Conservation (phyloP, 371 early-diverging fungal species). For the Mortierella sp. region DNA sequence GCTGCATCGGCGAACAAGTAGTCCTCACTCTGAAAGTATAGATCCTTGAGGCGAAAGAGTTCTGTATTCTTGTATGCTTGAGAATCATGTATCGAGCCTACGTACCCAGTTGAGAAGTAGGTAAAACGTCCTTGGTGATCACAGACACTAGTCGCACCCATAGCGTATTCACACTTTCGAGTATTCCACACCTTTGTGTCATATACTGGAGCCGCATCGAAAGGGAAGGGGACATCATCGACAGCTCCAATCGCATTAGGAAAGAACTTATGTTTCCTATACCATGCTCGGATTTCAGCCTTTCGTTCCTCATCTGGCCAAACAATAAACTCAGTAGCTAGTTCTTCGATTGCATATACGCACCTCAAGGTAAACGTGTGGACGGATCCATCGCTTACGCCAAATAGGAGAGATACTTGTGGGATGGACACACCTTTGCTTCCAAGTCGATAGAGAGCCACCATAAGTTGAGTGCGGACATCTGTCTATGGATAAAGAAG, state of each 20-base stretch:
- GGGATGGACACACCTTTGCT: background rate
- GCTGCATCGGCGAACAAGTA: slow-evolving; percentile 5
- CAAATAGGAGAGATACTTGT: background rate
- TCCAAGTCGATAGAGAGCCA: slow-evolving; percentile 4
- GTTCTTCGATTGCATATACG: slow-evolving; percentile 14
- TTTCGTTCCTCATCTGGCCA: slow-evolving; percentile 20
- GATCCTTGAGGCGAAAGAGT: background rate
- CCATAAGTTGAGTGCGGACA: background rate
- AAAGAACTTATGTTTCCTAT: slow-evolving; percentile 7
- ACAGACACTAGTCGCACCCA: slow-evolving; percentile 15
- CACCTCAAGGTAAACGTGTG: slow-evolving; percentile 13
- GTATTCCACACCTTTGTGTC: slow-evolving; percentile 3
- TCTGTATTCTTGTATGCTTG: background rate
- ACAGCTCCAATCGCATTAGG: slow-evolving; percentile 25
- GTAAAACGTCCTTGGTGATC: slow-evolving; percentile 17
- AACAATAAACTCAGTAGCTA: background rate
- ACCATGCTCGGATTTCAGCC: slow-evolving; percentile 9
- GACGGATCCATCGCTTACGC: background rate
- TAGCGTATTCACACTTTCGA: slow-evolving; percentile 5
- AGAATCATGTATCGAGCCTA: slow-evolving; percentile 18
- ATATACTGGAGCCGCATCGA: background rate
- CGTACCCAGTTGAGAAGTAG: slow-evolving; percentile 9
- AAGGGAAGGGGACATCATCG: slow-evolving; percentile 15
- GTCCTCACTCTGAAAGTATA: background rate
- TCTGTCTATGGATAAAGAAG: background rate